Evolutionary conservation across 2,329 filamentous ascomycete species (phyloP), one percentile per base, ranked within the genome.

Genomic region (Penicillium sumatraense): DNA sequence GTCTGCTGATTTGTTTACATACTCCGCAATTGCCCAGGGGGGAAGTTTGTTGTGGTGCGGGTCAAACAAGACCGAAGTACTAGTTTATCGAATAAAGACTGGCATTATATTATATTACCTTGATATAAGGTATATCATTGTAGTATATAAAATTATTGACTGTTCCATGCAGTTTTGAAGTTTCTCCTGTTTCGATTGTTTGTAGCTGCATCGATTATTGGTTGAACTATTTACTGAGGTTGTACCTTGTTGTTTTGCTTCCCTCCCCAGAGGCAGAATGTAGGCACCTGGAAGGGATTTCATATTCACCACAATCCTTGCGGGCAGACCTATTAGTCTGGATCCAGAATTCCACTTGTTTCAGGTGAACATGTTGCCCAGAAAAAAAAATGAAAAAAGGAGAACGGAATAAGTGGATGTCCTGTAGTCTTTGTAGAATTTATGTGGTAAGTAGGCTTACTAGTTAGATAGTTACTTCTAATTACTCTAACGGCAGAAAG

Each of bases 41-140:
- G 57, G 54, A 62, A 61, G 60, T 65, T 65, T 65, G 61, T 64
- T 62, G 51, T 65, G 59, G 62, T 63, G 41, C 42, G 24, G 42
- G 46, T 61, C 18, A 23, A 23, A 24, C 38, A 42, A n/a, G n/a
- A n/a, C n/a, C n/a, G n/a, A n/a, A n/a, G n/a, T n/a, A n/a, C n/a
- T n/a, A n/a, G n/a, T n/a, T n/a, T n/a, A n/a, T n/a, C n/a, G n/a
- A n/a, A n/a, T n/a, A n/a, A n/a, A n/a, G n/a, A n/a, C n/a, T n/a
- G n/a, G n/a, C n/a, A n/a, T n/a, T n/a, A n/a, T n/a, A n/a, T n/a
- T n/a, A n/a, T n/a, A n/a, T n/a, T n/a, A n/a, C n/a, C n/a, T n/a
- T n/a, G n/a, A n/a, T n/a, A n/a, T n/a, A n/a, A n/a, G n/a, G n/a
- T n/a, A n/a, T n/a, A n/a, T n/a, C n/a, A n/a, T n/a, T n/a, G 13